Percentiles rank a stretch among this genome's conserved stretches.
Conservation (phyloP, 768 basidiomycete genomes). For the Amanita pseudoporphyria region DNA sequence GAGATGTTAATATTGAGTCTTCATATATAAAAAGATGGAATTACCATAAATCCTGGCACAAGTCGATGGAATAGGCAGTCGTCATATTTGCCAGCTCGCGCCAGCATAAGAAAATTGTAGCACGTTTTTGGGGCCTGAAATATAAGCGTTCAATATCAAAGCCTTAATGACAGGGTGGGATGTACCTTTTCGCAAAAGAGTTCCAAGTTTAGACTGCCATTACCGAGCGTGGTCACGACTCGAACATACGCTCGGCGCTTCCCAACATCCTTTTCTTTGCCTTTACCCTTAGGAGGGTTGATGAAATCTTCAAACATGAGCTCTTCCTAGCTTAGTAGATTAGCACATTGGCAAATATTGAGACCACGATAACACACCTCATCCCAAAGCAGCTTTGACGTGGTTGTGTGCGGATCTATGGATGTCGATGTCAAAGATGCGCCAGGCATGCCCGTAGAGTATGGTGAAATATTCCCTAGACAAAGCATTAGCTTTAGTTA, state of each 20-base stretch:
- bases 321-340: constrained; percentile 54
- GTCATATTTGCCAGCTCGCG: constrained; percentile 84
- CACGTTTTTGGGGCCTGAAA: constrained; percentile 94
- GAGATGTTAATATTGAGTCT: not conserved
- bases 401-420: constrained; percentile 59
- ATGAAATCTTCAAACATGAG: constrained; percentile 95
- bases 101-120: constrained; percentile 96
- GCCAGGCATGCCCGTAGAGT: constrained; percentile 81
- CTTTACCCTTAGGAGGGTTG: constrained; percentile 71
- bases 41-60: constrained; percentile 92
- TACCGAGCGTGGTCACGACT: constrained; percentile 90
- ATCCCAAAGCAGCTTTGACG: constrained; percentile 87
- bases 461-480: constrained; percentile 85
- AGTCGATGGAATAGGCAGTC: constrained; percentile 85
- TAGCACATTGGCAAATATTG: not conserved
- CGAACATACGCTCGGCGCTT: constrained; percentile 91
- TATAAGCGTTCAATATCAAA: not conserved
- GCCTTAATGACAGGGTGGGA: not conserved
- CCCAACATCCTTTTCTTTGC: constrained; percentile 89
- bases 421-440: constrained; percentile 93
- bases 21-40: constrained; percentile 11
- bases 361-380: constrained; percentile 41
- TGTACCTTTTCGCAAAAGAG: constrained; percentile 81
- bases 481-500: not conserved
- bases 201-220: constrained; percentile 73